Evolutionary conservation across 176 grass and related monocot genomes (phyloP), one percentile per base, ranked within the genome.

Genomic region (Secale cereale): DNA sequence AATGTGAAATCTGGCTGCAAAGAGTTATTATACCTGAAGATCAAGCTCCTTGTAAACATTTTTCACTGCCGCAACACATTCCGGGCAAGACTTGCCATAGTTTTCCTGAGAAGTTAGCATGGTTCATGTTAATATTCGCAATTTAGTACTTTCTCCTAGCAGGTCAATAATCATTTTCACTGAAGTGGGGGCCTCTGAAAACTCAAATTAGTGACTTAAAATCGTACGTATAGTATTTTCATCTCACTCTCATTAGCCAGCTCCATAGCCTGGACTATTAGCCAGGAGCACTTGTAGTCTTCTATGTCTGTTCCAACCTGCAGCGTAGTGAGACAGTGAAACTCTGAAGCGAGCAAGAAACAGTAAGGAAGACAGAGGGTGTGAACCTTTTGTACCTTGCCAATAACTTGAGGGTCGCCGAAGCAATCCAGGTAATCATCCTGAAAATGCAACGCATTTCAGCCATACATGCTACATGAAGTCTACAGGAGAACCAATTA

Each of bases 301-400:
- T 94, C 89, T 50, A 94, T 94, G 87, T 94, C 92, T 40, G 92
- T 94, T 86, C 89, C 92, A 74, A 94, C 80, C 87, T 94, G 83
- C 25, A 85, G 29, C 83, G 82, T 43, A 74, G 31, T 2, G 37
- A 68, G 10, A 45, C 26, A 60, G 15, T 66, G 19, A 74, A 78
- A 28, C 6, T 46, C 20, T 35, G 13, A 87, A 45, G 33, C 26
- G 10, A 60, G 28, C 45, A 80, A 67, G 4, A 80, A 12, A 12
- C 17, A 4, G 12, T 12, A 41, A 75, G 25, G 43, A 79, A 14
- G 12, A 33, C 31, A 66, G 15, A 20, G 17, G 56, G 45, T 57
- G 17, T 85, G 23, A 68, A 69, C 46, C 1, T 56, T 56, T 14
- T 81, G 8, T 83, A 94, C 89, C 89, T 94, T 94, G 85, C 92